phyloP scores from a whole-genome alignment of 345 rosid species.

The Isatis tinctoria region DNA sequence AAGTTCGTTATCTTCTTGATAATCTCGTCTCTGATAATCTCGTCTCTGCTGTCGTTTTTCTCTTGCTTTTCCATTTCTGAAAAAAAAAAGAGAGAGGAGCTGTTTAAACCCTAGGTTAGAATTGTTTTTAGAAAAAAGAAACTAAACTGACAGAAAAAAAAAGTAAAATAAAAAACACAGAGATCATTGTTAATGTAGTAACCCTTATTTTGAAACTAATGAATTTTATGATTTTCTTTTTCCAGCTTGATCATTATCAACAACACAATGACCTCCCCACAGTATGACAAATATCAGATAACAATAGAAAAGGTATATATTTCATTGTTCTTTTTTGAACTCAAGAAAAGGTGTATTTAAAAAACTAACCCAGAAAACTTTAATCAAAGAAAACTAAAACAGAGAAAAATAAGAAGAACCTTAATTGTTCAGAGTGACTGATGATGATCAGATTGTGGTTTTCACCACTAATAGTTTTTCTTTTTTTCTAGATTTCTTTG shows the following conservation, averaged over 20 bases:
- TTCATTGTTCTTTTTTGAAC: no score
- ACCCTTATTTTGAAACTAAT: neutral
- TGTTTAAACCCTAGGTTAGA: neutral
- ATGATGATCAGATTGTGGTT: neutral
- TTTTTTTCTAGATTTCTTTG: neutral
- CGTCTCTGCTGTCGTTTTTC: conserved; percentile 6
- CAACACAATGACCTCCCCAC: neutral
- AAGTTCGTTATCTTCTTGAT: neutral
- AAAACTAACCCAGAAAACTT: neutral
- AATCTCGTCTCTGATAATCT: neutral
- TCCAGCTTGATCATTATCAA: neutral
- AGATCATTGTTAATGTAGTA: neutral
- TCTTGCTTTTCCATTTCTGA: conserved; percentile 11
- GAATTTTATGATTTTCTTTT: neutral
- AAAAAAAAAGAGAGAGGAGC: neutral
- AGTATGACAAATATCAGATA: neutral
- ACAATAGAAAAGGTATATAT: neutral
- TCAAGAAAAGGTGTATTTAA: neutral
- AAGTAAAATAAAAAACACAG: neutral
- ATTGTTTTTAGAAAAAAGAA: neutral
- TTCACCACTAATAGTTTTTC: neutral
- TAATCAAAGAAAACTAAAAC: neutral
- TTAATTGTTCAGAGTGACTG: neutral
- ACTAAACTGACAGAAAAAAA: neutral
- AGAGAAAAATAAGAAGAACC: neutral